These are phyloP conservation scores for Talaromyces borbonicus DNA, from an alignment of 495 filamentous ascomycete genomes.

Conservation along the genomic window DNA sequence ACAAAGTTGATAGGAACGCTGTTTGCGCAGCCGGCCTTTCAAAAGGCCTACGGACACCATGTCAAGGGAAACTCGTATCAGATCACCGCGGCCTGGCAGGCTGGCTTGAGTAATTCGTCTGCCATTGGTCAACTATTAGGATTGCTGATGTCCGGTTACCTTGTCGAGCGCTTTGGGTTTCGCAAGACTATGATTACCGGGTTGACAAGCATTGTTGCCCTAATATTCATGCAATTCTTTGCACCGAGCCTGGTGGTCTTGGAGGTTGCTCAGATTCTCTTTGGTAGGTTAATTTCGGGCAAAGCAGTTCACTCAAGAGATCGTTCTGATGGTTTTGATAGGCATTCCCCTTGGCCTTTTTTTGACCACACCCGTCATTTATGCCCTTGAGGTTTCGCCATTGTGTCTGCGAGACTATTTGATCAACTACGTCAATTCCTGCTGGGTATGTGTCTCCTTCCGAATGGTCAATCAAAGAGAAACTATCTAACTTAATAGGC, in stretches of 20 bases:
- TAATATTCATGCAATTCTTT: neutral
- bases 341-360: neutral
- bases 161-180: neutral
- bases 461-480: too few species aligned
- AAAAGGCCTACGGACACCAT: slow-evolving; percentile 14
- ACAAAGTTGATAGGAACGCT: neutral
- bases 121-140: neutral
- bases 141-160: neutral
- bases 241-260: neutral
- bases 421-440: neutral
- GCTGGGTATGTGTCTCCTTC: neutral
- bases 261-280: neutral
- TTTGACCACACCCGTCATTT: neutral
- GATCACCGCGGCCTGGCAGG: slow-evolving; percentile 45
- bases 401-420: neutral
- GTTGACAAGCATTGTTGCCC: neutral
- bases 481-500: neutral
- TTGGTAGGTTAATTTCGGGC: too few species aligned
- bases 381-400: neutral
- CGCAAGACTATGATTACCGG: neutral
- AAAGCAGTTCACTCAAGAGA: too few species aligned
- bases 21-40: slow-evolving; percentile 13
- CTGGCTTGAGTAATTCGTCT: slow-evolving; percentile 46
- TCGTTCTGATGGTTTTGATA: neutral
- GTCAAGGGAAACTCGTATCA: slow-evolving; percentile 18